Evolutionary conservation across 2,329 filamentous ascomycete species (phyloP), one percentile per base, ranked within the genome.

Genomic region (Biscogniauxia sp.): DNA sequence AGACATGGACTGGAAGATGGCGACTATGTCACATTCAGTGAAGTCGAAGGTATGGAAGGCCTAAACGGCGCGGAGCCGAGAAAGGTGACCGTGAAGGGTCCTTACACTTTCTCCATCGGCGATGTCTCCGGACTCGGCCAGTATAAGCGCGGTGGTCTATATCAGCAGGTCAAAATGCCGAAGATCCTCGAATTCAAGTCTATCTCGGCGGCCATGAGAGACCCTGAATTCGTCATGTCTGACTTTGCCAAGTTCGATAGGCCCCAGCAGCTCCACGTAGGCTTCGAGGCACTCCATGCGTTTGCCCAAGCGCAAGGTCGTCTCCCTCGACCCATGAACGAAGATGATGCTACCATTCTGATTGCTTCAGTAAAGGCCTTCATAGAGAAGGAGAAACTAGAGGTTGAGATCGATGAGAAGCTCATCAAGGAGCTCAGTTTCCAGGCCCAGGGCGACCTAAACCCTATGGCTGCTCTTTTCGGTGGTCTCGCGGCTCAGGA

Each of bases 221-320:
- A 92, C 60, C 95, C 95, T 2, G 94, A 97, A 70, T 87, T 96
- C 65, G 79, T 98, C 71, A 86, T 97, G 62, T 96, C 95, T 20
- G 95, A 99, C 75, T 99, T 93, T 73, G 95, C 95, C 77, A 99
- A 99, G 77, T 98, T 97, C 68, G 95, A 98, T 76, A 90, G 95
- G 53, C 95, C 95, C 1, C 87, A 90, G 67, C 93, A 98, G 76
- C 85, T 99, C 23, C 95, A 99, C 74, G 80, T 96, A 63, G 95
- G 93, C 62, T 90, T 98, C 72, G 93, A 98, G 78, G 93, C 95
- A 9, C 83, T 99, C 7, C 93, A 97, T 74, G 87, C 88, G 41
- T 99, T 97, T 76, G 87, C 85, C 13, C 88, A 93, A 69, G 79
- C 82, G 41, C 88, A 96, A 70, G 88, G 88, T 50, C 85, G 89